phyloP scores from a whole-genome alignment of 805 yeast species.

The Nakazawaea anatomiae region DNA sequence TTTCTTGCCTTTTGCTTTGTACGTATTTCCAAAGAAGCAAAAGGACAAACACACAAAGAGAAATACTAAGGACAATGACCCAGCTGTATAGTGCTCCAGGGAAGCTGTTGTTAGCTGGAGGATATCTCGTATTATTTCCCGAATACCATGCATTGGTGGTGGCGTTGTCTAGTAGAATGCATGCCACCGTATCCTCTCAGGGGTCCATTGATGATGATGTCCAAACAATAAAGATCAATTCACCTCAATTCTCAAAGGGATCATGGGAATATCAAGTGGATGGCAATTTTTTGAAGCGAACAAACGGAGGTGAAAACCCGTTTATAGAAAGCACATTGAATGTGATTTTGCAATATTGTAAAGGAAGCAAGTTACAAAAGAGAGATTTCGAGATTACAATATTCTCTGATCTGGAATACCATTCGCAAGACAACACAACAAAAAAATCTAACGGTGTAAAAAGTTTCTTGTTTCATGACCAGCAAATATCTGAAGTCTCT shows the following conservation, averaged over 20 bases:
- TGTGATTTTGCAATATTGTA: not conserved
- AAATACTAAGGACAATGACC: not conserved
- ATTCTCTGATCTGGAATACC: slow-evolving; percentile 85
- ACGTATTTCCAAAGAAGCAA: too few species aligned
- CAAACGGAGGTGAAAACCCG: slow-evolving; percentile 45
- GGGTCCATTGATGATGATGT: slow-evolving; percentile 7
- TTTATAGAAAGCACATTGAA: slow-evolving; percentile 55
- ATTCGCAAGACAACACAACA: slow-evolving; percentile 56
- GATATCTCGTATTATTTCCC: slow-evolving; percentile 85
- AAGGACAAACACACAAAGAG: too few species aligned
- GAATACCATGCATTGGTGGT: slow-evolving; percentile 70
- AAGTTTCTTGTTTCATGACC: slow-evolving; percentile 53
- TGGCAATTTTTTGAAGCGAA: slow-evolving; percentile 8
- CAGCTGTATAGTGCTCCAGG: slow-evolving; percentile 82
- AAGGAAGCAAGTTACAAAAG: too few species aligned
- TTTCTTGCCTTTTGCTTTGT: too few species aligned
- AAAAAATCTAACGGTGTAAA: slow-evolving; percentile 27
- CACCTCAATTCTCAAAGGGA: slow-evolving; percentile 74
- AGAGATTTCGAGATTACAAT: slow-evolving; percentile 43
- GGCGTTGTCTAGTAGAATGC: slow-evolving; percentile 87
- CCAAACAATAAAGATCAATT: slow-evolving; percentile 39
- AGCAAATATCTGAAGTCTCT: slow-evolving; percentile 64
- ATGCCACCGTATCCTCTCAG: slow-evolving; percentile 46
- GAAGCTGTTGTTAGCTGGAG: slow-evolving; percentile 91
- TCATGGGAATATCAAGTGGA: slow-evolving; percentile 49